phyloP scores from a whole-genome alignment of 139 green algal genomes.

The Chlorella sorokiniana region DNA sequence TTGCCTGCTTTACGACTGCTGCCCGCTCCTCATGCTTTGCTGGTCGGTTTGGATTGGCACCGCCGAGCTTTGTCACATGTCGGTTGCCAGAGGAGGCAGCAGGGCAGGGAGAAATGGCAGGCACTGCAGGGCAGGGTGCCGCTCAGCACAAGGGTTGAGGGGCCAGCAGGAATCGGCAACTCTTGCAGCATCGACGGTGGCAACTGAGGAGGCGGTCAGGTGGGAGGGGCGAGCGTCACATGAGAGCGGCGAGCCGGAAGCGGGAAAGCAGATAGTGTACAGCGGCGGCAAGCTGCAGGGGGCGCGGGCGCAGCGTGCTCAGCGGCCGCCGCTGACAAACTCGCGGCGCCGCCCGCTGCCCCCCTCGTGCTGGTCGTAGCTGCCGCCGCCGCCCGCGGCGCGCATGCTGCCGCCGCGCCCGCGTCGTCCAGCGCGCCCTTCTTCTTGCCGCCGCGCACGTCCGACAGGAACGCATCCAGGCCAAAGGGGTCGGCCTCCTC shows the following conservation, averaged over 20 bases:
- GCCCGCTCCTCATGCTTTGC: too few species aligned
- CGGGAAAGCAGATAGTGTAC: neutral
- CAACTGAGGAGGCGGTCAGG: neutral
- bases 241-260: neutral
- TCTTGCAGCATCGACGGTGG: neutral
- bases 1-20: too few species aligned
- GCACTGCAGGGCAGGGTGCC: too few species aligned
- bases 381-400: conserved; percentile 68
- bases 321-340: conserved; percentile 33
- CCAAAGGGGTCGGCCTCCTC: conserved; percentile 94
- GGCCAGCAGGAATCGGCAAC: neutral
- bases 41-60: too few species aligned
- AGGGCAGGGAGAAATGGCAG: neutral
- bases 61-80: too few species aligned
- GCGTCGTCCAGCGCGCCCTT: conserved; percentile 65
- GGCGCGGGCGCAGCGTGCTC: neutral
- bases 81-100: too few species aligned
- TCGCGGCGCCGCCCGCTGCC: conserved; percentile 54
- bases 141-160: too few species aligned
- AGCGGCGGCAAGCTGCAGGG: neutral
- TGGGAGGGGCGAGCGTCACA: neutral
- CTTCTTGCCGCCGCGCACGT: conserved; percentile 71
- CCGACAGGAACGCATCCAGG: conserved; percentile 86
- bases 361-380: conserved; percentile 56
- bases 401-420: conserved; percentile 67